Evolutionary conservation across 331 rosid genomes (phyloP).

Genomic region (Malus hybrid): DNA sequence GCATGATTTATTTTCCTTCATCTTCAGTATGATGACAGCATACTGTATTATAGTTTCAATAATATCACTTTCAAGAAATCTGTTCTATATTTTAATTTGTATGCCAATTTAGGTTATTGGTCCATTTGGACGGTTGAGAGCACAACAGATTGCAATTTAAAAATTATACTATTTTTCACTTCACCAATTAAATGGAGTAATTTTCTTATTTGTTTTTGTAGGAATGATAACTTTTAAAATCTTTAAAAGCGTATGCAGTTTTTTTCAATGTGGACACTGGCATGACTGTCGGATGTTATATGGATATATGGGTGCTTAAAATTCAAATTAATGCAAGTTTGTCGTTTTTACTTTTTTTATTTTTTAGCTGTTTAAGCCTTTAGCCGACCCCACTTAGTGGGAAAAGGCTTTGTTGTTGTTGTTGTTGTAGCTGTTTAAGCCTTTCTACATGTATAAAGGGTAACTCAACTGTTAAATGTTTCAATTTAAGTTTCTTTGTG

Average conservation of each 20-base stretch:
- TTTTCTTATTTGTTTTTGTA: neutral
- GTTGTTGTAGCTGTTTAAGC: no score
- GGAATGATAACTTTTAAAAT: neutral
- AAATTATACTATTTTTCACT: neutral
- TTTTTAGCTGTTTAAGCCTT: neutral
- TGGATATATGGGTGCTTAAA: neutral
- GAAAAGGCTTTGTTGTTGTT: no score
- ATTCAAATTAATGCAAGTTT: neutral
- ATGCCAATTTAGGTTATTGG: neutral
- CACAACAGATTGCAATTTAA: neutral
- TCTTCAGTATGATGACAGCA: neutral
- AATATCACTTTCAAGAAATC: neutral
- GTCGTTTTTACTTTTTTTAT: neutral
- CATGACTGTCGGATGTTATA: neutral
- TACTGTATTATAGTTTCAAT: neutral
- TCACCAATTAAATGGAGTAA: neutral
- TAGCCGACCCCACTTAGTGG: no score
- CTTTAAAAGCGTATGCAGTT: neutral
- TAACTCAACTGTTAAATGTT: neutral
- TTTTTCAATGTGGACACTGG: neutral
- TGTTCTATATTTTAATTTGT: neutral
- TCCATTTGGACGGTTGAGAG: neutral
- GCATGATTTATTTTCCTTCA: neutral
- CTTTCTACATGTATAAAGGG: neutral
- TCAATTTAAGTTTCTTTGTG: neutral